A percentile compares a stretch with the other conserved stretches of the same genome.
Conservation (phyloP, 768 basidiomycete species). For the Roridomyces roridus region DNA sequence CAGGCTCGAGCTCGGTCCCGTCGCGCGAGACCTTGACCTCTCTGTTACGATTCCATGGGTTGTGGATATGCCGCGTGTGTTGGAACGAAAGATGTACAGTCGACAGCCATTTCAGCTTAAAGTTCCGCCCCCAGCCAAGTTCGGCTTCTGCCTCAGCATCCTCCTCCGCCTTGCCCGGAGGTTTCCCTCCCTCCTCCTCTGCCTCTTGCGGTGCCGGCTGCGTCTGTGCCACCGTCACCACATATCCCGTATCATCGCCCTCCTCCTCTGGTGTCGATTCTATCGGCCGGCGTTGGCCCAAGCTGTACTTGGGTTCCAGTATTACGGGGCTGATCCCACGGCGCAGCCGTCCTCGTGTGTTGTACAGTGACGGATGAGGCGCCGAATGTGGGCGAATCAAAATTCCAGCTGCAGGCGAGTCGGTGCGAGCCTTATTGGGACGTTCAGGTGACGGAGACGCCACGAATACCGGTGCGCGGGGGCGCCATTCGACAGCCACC, state of each 20-base stretch:
- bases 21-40: too few relatives aligned
- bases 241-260: constrained; percentile 37
- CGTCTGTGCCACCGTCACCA: constrained; percentile 34
- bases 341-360: constrained; percentile 34
- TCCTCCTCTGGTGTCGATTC: constrained; percentile 26
- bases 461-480: constrained; percentile 31
- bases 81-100: constrained; percentile 75
- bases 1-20: too few relatives aligned
- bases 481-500: constrained; percentile 7
- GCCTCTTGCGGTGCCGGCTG: constrained; percentile 3
- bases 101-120: constrained; percentile 84
- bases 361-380: constrained; percentile 29
- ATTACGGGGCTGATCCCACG: constrained; percentile 34
- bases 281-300: constrained; percentile 32
- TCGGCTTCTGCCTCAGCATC: constrained; percentile 18
- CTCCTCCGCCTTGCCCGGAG: constrained; percentile 12
- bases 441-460: background rate
- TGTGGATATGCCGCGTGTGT: constrained; percentile 80
- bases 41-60: constrained; percentile 92
- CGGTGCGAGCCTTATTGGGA: background rate
- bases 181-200: background rate
- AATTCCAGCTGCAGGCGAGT: constrained; percentile 1
- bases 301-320: constrained; percentile 36
- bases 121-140: constrained; percentile 75
- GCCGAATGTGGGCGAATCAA: constrained; percentile 1